Evolutionary conservation across 78 protist genomes (phyloP), one percentile per base, ranked within the genome.

Genomic region (Chrysochromulina parva): DNA sequence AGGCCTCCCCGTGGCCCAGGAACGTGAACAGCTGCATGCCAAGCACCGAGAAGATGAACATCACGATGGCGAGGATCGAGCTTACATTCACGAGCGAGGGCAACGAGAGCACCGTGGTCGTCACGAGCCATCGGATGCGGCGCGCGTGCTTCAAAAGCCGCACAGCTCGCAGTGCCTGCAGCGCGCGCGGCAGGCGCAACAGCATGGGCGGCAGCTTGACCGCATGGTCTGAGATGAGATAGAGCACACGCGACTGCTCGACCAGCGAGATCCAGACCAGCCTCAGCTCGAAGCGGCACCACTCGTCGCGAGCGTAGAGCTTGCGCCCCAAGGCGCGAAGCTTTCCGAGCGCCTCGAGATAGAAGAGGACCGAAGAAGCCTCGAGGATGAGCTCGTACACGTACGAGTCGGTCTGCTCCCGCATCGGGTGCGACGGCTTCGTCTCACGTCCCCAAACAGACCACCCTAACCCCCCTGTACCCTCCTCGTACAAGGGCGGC

Each of bases 21-120:
- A 53, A 78, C 17, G 48, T 22, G 62, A 78, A 78, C 62, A 78
- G 86, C 17, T 89, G n/a, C 3, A 85, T 65, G 11, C 92, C 82
- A 2, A 74, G 17, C 20, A 74, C 82, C 13, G 57, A 1, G 57
- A 48, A 74, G 3, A 74, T 74, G 55, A 48, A 74, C 26, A 11
- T 48, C 26, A 74, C 55, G 52, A 74, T 1, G 24, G 11, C 2
- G 26, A 74, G 82, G 13, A 74, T 16, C 3, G 82, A 3, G 55
- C 57, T 2, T 3, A 74, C 82, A 57, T 74, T 74, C 11, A 7
- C 20, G 19, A 74, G 82, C 19, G 82, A 9, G 17, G 82, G 82
- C 4, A 74, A 14, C 19, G 55, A 74, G 57, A 48, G 53, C 14
- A 19, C 82, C 11, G 48, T 74, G 28, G 82, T 74, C 19, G 16